phyloP scores from a whole-genome alignment of 768 basidiomycete species.

The Chalciporus sphaerocephalus region DNA sequence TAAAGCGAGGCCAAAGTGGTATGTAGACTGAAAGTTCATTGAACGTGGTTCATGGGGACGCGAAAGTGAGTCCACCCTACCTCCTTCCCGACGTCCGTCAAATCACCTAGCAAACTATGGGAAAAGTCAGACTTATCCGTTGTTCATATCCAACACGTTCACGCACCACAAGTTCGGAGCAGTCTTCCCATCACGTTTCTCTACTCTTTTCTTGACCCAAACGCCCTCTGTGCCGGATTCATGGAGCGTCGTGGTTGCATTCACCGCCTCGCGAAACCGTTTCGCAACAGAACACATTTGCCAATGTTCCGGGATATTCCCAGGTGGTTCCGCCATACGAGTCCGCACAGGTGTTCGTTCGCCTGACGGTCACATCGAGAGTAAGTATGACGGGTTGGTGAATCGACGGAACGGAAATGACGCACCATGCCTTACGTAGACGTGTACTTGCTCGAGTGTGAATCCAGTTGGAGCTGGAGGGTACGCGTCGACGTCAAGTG shows the following conservation, averaged over 20 bases:
- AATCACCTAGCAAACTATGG: slow-evolving; percentile 54
- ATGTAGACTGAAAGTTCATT: slow-evolving; percentile 51
- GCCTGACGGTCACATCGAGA: slow-evolving; percentile 37
- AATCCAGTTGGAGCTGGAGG: slow-evolving; percentile 53
- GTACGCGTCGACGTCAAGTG: slow-evolving; percentile 59
- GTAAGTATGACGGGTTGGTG: not conserved
- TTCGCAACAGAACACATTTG: slow-evolving; percentile 55
- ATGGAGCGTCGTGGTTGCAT: slow-evolving; percentile 13
- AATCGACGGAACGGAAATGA: slow-evolving; percentile 1
- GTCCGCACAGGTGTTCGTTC: slow-evolving; percentile 75
- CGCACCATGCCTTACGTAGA: slow-evolving; percentile 73
- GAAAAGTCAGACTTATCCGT: not conserved
- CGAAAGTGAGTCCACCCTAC: slow-evolving; percentile 30
- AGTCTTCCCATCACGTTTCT: slow-evolving; percentile 50
- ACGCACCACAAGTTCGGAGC: slow-evolving; percentile 63
- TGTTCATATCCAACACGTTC: not conserved
- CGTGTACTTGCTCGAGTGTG: slow-evolving; percentile 64
- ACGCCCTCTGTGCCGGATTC: slow-evolving; percentile 24
- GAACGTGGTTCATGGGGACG: not conserved
- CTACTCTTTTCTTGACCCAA: slow-evolving; percentile 47
- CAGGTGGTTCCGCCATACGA: slow-evolving; percentile 57
- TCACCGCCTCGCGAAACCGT: slow-evolving; percentile 45
- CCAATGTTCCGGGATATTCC: slow-evolving; percentile 67
- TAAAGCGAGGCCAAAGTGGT: slow-evolving; percentile 54
- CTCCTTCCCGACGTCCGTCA: slow-evolving; percentile 54